Conservation (phyloP, 176 grass and related monocot species). For the Saccharum officinarum region DNA sequence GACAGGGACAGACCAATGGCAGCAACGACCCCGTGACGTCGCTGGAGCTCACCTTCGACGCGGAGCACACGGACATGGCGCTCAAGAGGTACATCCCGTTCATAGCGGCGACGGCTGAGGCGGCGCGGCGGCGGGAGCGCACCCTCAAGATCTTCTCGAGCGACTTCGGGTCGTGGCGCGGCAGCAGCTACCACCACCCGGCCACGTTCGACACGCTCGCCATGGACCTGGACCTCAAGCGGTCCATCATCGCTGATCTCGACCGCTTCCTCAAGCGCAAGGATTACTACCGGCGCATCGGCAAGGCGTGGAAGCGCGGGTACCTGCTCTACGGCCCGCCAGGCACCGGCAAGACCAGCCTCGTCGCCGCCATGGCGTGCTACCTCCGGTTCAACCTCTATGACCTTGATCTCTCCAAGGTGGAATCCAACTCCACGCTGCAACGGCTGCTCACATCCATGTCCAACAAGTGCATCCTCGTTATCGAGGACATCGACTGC, state of each 20-base stretch:
- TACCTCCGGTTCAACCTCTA: conserved; percentile 56
- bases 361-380: conserved; percentile 62
- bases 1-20: not conserved
- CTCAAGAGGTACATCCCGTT: conserved; percentile 31
- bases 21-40: not conserved
- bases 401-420: conserved; percentile 50
- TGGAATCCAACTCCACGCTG: conserved; percentile 41
- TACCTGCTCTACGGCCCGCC: conserved; percentile 69
- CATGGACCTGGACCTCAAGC: conserved; percentile 38
- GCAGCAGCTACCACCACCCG: conserved; percentile 30
- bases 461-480: conserved; percentile 22
- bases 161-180: not conserved
- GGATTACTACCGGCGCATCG: conserved; percentile 50
- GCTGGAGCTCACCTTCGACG: conserved; percentile 37
- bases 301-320: conserved; percentile 68
- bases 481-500: conserved; percentile 30
- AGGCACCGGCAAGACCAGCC: conserved; percentile 55
- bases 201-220: conserved; percentile 45
- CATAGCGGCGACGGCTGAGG: not conserved
- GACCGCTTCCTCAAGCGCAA: conserved; percentile 35
- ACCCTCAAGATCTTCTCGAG: conserved; percentile 30
- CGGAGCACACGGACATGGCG: conserved; percentile 24
- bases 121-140: not conserved
- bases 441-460: conserved; percentile 41
- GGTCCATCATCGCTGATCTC: conserved; percentile 30